A percentile compares a stretch with the other conserved stretches of the same genome.
These are phyloP conservation scores for Fusarium aywerte DNA, from an alignment of 2,329 filamentous ascomycete genomes.

Conservation along the genomic window DNA sequence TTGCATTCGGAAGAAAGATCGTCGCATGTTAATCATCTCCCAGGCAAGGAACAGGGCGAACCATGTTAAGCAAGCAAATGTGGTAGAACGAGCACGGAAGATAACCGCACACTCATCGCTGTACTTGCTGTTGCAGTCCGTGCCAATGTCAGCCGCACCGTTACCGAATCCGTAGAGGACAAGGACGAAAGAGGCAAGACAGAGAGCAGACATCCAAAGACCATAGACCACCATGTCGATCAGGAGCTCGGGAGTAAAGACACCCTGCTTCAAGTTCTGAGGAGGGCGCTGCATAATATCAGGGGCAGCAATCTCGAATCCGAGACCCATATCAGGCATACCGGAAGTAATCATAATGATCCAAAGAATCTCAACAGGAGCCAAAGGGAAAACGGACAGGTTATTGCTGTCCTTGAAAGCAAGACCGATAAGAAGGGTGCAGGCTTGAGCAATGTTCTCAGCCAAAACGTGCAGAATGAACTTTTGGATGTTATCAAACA, in stretches of 20 bases:
- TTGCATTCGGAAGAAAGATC: slow-evolving; percentile 78
- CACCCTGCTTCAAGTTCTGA: slow-evolving; percentile 65
- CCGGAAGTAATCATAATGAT: slow-evolving; percentile 83
- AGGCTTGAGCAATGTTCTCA: slow-evolving; percentile 76
- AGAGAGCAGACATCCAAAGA: slow-evolving; percentile 72
- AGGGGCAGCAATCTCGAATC: slow-evolving; percentile 74
- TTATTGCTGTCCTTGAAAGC: slow-evolving; percentile 72
- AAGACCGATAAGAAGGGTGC: slow-evolving; percentile 74
- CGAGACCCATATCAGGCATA: slow-evolving; percentile 79
- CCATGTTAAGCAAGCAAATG: slow-evolving; percentile 79
- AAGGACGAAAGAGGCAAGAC: slow-evolving; percentile 62
- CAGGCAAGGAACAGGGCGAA: slow-evolving; percentile 79
- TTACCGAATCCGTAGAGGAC: slow-evolving; percentile 63
- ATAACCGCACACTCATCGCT: slow-evolving; percentile 65
- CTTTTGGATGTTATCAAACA: slow-evolving; percentile 80
- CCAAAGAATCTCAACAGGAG: slow-evolving; percentile 81
- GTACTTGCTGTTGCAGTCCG: slow-evolving; percentile 68
- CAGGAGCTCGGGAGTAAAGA: slow-evolving; percentile 73
- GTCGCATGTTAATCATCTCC: slow-evolving; percentile 78
- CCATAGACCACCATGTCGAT: slow-evolving; percentile 75
- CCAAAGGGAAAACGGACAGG: slow-evolving; percentile 76
- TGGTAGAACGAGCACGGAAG: slow-evolving; percentile 76
- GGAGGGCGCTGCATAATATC: slow-evolving; percentile 78
- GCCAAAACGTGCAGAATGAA: slow-evolving; percentile 75
- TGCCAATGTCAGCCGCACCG: slow-evolving; percentile 62